Conservation (phyloP, 73 alveolate species). For the Stentor roeselii region DNA sequence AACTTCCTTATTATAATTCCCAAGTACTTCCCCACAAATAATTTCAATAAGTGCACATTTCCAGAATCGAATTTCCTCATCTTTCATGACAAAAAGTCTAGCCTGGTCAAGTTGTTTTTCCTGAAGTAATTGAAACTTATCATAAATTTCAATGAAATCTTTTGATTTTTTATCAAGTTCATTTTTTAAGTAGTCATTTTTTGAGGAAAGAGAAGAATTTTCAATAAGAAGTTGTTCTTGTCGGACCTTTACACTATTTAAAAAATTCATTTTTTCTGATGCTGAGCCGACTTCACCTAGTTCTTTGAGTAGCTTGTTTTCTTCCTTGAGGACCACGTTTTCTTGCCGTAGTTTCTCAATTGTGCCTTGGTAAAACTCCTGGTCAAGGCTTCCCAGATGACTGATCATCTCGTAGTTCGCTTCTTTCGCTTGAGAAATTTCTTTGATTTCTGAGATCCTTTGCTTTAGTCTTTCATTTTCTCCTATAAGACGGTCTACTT, state of each 20-base stretch:
- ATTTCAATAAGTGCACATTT: neutral
- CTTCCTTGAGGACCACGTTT: neutral
- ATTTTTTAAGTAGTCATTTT: neutral
- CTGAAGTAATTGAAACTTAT: neutral
- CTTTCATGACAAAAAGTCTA: neutral
- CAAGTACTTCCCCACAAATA: neutral
- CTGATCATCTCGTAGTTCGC: neutral
- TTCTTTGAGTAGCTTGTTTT: constrained; percentile 3
- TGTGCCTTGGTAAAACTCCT: neutral
- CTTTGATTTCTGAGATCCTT: neutral
- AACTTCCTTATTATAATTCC: neutral
- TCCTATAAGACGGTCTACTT: neutral
- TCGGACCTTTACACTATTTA: neutral
- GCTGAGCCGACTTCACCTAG: neutral
- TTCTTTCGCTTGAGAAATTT: neutral
- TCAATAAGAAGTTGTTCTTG: neutral
- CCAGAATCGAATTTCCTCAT: neutral
- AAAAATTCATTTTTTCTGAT: too few relatives aligned
- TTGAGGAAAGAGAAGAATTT: neutral
- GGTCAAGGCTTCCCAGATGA: neutral
- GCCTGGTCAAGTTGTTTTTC: neutral
- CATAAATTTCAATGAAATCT: neutral
- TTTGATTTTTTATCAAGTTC: neutral
- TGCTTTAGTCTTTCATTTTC: neutral
- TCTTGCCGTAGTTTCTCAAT: neutral